A percentile compares a stretch with the other conserved stretches of the same genome.
phyloP scores from a whole-genome alignment of 192 early-diverging fungal genomes.

The Podila epigama region DNA sequence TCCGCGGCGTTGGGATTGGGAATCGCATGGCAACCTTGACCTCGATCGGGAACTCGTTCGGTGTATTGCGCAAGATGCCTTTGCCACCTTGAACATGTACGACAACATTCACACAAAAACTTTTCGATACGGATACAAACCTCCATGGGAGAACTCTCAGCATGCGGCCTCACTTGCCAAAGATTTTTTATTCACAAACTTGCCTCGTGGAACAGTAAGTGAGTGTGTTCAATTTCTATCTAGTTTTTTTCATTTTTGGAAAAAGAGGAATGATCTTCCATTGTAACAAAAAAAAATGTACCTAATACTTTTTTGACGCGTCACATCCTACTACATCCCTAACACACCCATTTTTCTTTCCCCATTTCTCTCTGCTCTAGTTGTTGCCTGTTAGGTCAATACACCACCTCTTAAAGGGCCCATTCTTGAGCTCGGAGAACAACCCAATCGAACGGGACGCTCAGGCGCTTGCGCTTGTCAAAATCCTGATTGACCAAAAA shows the following conservation, averaged over 20 bases:
- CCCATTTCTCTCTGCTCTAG: conserved; percentile 5
- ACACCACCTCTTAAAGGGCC: conserved; percentile 36
- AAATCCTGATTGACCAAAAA: conserved; percentile 11
- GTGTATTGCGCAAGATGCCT: conserved; percentile 41
- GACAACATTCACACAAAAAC: conserved; percentile 22
- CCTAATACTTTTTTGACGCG: neutral
- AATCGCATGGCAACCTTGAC: conserved; percentile 31
- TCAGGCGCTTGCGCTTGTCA: conserved; percentile 40
- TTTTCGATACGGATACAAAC: conserved; percentile 23
- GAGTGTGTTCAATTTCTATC: too few species aligned
- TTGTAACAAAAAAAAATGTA: neutral
- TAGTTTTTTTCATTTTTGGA: too few species aligned
- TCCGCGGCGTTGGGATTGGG: conserved; percentile 45
- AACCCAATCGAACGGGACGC: conserved; percentile 24
- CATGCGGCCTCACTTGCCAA: neutral
- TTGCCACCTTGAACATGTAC: conserved; percentile 18
- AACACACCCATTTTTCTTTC: neutral
- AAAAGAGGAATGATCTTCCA: neutral
- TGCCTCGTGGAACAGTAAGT: conserved; percentile 39
- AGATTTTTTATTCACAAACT: conserved; percentile 25
- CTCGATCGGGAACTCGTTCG: conserved; percentile 28
- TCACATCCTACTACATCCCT: neutral
- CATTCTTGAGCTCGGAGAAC: conserved; percentile 13
- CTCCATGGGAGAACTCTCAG: neutral
- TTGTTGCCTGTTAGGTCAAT: conserved; percentile 26